Evolutionary conservation across 768 basidiomycete genomes (phyloP), one percentile per base, ranked within the genome.

Genomic region (Termitomyces sp.): DNA sequence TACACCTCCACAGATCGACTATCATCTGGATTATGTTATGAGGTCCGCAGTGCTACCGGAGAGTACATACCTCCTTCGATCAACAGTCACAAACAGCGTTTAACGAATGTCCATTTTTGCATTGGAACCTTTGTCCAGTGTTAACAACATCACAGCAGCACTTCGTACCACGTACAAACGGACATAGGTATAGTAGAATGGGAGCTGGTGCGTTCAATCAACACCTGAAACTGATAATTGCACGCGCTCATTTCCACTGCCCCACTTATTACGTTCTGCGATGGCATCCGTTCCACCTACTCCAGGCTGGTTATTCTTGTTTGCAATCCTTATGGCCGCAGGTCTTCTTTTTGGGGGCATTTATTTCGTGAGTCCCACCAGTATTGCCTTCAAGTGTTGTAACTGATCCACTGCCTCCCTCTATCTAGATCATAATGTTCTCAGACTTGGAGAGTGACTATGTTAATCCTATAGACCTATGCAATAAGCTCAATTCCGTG

Each of bases 381-480:
- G 1, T 23, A 42, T 16, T 4, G 23, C 31, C 52, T 29, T 15
- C 35, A 35, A 25, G 22, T 13, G 29, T 23, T 40, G 29, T 36
- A 22, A n/a, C 27, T 49, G 35, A 54, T 50, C 56, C 53, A 47
- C 42, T 54, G 16, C 40, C 32, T 39, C 20, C 29, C 44, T 35
- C 35, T 46, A 25, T 27, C 15, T 62, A 98, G 96, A 98, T 99
- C 66, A 98, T 99, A 79, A 98, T 98, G 96, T 98, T 98, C 79
- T 97, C 94, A 46, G 97, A 98, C 76, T 78, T 98, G 67, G 96
- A 98, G 75, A 96, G 93, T 79, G 94, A 97, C 81, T 98, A 98
- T 76, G 95, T 98, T 80, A 99, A 99, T 74, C 97, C 97, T 49
- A 98, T 99, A 83, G 97, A 99, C 73, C 85, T 98, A 29, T 98